Evolutionary conservation across 257 asterid genomes (phyloP), one percentile per base, ranked within the genome.

Genomic region (Agastache rugosa): DNA sequence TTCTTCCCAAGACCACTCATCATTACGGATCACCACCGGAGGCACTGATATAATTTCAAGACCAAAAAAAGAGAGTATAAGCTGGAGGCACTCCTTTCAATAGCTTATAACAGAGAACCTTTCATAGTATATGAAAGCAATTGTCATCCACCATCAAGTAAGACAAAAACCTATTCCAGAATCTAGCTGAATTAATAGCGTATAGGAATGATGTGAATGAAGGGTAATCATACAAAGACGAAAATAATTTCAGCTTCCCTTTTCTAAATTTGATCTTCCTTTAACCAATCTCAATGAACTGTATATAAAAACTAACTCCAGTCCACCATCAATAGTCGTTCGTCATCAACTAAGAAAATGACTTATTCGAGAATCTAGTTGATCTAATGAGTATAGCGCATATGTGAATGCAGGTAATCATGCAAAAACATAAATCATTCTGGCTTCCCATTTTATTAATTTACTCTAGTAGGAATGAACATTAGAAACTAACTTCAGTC

Each of bases 1-100:
- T 41, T 90, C 94, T 78, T 90, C 82, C 99, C 99, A 95, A n/a
- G 98, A 84, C 96, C 91, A 95, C 81, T 92, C 96, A 63, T 95
- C 96, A 83, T 95, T 95, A 72, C 70, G 87, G 77, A 95, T 80
- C 89, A 95, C 99, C 79, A 92, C 91, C 0, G 99, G 99, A 48
- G 99, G 91, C 84, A 87, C 99, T 95, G 89, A 19, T 75, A 79
- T 17, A 78, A 74, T 82, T 76, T 56, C 85, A 82, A 62, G 50
- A 47, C 34, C 29, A 12, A 45, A 48, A 48, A 63, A 11, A 39
- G 39, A 42, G 31, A 60, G 55, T 53, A 19, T 29, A 20, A 35
- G 48, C 69, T 41, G 71, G 63, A 64, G 53, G 11, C 62, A 81
- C 65, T 51, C 48, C 15, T 69, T 76, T 51, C n/a, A 54, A 19